Conservation (phyloP, 352 stramenopile species). For the Halophytophthora polymorphica region DNA sequence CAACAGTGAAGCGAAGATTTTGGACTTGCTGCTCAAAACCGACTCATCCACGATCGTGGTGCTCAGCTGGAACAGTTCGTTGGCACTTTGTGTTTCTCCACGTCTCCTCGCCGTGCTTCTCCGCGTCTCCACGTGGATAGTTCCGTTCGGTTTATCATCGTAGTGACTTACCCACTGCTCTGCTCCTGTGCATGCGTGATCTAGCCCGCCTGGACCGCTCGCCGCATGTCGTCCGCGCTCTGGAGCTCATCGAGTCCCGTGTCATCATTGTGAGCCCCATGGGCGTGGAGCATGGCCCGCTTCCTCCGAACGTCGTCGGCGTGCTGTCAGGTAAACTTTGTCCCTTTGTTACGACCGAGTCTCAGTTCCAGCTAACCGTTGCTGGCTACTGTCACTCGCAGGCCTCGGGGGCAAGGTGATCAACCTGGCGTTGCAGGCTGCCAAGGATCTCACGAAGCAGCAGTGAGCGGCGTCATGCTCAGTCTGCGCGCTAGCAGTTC, state of each 20-base stretch:
- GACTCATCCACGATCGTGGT: conserved; percentile 22
- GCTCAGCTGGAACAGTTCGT: conserved; percentile 33
- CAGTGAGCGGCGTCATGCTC: too few relatives aligned
- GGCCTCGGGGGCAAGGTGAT: too few relatives aligned
- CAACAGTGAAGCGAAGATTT: conserved; percentile 32
- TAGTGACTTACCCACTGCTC: background rate
- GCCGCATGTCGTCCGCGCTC: conserved; percentile 19
- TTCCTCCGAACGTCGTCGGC: conserved; percentile 27
- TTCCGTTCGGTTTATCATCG: too few relatives aligned
- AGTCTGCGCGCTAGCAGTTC: too few relatives aligned
- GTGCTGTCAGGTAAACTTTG: conserved; percentile 18
- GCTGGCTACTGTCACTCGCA: too few relatives aligned
- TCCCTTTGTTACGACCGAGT: too few relatives aligned
- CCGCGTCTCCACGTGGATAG: background rate
- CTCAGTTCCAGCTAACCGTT: too few relatives aligned
- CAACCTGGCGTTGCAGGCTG: too few relatives aligned
- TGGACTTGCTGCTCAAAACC: conserved; percentile 26
- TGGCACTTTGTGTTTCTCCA: background rate
- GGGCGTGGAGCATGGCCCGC: conserved; percentile 24
- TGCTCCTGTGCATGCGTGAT: background rate
- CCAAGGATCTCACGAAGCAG: too few relatives aligned
- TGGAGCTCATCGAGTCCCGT: conserved; percentile 19
- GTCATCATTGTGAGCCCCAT: conserved; percentile 27
- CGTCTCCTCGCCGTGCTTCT: background rate
- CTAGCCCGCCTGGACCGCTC: conserved; percentile 25